These are phyloP conservation scores for Dactylorhiza incarnata DNA, from an alignment of 106 monocot species.

Conservation along the genomic window DNA sequence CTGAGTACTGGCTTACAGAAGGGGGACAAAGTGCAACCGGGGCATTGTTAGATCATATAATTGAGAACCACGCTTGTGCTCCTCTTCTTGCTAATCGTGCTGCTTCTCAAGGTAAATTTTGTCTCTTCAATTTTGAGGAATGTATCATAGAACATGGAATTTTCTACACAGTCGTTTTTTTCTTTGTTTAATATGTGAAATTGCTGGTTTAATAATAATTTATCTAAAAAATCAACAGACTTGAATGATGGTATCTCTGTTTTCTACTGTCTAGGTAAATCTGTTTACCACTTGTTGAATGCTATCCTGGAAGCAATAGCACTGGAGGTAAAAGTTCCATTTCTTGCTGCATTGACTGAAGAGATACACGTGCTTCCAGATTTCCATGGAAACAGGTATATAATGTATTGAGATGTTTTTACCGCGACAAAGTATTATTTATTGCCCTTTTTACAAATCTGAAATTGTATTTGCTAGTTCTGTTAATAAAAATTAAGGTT, in stretches of 20 bases:
- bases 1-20: slow-evolving; percentile 96
- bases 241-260: slow-evolving; percentile 4
- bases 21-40: slow-evolving; percentile 99
- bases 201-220: not conserved
- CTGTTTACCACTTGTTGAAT: slow-evolving; percentile 76
- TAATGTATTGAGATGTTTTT: not conserved
- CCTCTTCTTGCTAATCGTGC: slow-evolving; percentile 84
- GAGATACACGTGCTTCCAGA: slow-evolving; percentile 92
- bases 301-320: slow-evolving; percentile 56
- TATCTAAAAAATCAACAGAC: not conserved
- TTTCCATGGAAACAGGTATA: slow-evolving; percentile 95
- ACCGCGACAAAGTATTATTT: not conserved
- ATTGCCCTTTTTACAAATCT: not conserved
- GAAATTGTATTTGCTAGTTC: slow-evolving; percentile 2
- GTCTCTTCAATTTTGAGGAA: not conserved
- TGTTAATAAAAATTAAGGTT: not conserved
- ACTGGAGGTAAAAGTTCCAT: slow-evolving; percentile 50
- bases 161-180: not conserved
- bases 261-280: slow-evolving; percentile 40
- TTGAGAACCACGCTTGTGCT: slow-evolving; percentile 72
- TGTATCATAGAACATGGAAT: not conserved
- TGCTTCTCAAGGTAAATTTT: slow-evolving; percentile 57
- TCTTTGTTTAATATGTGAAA: not conserved
- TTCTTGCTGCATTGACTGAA: slow-evolving; percentile 69
- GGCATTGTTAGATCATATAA: slow-evolving; percentile 71